Base-by-base conservation (phyloP, 192 early-diverging fungal species). In the Coemansia sp. region DNA sequence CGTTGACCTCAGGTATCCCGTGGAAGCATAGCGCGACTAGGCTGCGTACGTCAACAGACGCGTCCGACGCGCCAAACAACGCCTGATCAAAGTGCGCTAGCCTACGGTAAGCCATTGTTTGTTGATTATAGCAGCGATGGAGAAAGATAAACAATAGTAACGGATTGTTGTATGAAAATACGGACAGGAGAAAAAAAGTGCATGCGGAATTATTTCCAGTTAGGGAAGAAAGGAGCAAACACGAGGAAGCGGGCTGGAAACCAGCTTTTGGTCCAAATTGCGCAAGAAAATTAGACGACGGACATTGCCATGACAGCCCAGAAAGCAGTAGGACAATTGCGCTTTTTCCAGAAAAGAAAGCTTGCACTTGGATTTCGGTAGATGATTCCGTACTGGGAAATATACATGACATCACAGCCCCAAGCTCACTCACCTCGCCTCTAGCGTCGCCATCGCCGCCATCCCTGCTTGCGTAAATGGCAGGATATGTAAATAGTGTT, bases 1-100 rank as follows among this genome's bases (percentile, higher is more conserved):
- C 63, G 42, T 20, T 15, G 22, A 50, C 62, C 17, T 71, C 69
- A 5, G 62, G 63, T 23, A 71, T 61, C 19, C 69, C 69, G 56
- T 29, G 33, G 34, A 52, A 65, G 63, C 69, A 63, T n/a, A 71
- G 69, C 42, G 23, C 25, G 9, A 50, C 49, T 20, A 72, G 59
- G 29, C 57, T 59, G 60, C 11, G 23, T 6, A 72, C 19, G n/a
- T 72, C 70, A 1, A 69, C 42, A 4, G 54, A 35, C 15, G 46
- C 60, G 25, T 14, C 48, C 15, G 36, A 19, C 4, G 33, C 17
- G 46, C 49, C 22, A 49, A 58, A 62, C 53, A 62, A 50, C 43
- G 41, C 67, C 32, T 20, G 45, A 1, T 57, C 61, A 23, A 63
- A 70, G 19, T 36, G 49, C 23, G n/a, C 52, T 15, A 65, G 35